Conservation (phyloP, 169 alveolate species). For the Eimeria nieschulzi region DNA sequence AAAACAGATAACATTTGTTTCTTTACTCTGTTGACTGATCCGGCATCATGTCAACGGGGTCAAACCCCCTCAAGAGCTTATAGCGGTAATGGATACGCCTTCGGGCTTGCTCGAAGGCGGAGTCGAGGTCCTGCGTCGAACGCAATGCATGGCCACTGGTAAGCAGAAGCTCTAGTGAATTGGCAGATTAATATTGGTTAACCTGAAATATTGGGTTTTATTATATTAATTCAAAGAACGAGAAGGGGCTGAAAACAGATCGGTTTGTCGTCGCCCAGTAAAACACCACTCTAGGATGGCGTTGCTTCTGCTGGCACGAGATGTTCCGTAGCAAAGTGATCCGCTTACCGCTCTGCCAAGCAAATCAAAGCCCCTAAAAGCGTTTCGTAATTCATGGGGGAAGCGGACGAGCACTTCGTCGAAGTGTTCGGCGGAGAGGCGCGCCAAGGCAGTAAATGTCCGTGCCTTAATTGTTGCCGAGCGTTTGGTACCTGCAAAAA, state of each 20-base stretch:
- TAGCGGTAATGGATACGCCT: slow-evolving; percentile 45
- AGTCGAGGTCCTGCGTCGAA: slow-evolving; percentile 27
- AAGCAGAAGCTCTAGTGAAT: neutral
- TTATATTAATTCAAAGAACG: no score
- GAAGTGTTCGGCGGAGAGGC: slow-evolving; percentile 50
- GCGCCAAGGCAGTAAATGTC: slow-evolving; percentile 53
- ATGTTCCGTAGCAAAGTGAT: neutral
- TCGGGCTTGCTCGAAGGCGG: slow-evolving; percentile 44
- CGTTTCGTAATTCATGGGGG: slow-evolving; percentile 51
- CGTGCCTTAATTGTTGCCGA: slow-evolving; percentile 52
- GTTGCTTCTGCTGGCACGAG: neutral
- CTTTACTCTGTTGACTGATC: neutral
- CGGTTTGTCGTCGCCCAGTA: no score
- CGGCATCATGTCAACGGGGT: neutral
- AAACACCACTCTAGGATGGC: no score
- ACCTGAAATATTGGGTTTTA: no score
- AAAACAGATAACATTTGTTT: neutral
- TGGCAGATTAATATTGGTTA: no score
- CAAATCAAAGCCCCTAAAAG: slow-evolving; percentile 43
- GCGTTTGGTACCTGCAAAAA: slow-evolving; percentile 29
- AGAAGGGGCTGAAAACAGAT: no score
- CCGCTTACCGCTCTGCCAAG: slow-evolving; percentile 47
- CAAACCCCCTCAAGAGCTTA: slow-evolving; percentile 28
- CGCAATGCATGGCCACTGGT: neutral
- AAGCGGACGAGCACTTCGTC: slow-evolving; percentile 47